A percentile compares a stretch with the other conserved stretches of the same genome.
phyloP scores from a whole-genome alignment of 2,329 filamentous ascomycete species.

The Botrytis fabae region DNA sequence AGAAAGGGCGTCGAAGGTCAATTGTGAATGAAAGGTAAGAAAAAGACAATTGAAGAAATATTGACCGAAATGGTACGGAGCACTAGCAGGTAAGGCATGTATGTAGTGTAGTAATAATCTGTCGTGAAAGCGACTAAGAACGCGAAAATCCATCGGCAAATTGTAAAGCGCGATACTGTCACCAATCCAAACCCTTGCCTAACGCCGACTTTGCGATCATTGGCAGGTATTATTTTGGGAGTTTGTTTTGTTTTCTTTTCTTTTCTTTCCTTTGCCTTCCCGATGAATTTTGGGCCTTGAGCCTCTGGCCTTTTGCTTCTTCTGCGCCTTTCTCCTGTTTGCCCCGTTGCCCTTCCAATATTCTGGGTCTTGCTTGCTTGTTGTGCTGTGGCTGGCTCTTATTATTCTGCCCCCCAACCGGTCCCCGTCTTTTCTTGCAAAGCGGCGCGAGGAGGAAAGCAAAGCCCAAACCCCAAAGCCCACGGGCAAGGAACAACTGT shows the following conservation, averaged over 20 bases:
- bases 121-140: constrained; percentile 3
- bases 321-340: no score
- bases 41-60: not conserved
- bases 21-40: constrained; percentile 11
- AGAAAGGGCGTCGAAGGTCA: not conserved
- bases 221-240: not conserved
- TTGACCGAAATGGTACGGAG: not conserved
- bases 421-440: constrained; percentile 7
- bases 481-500: not conserved
- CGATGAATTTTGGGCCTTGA: constrained; percentile 11
- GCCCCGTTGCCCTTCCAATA: not conserved
- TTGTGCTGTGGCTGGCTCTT: not conserved
- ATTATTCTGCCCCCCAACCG: not conserved
- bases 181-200: constrained; percentile 19
- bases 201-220: constrained; percentile 1
- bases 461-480: not conserved
- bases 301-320: not conserved
- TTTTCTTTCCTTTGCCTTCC: no score
- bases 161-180: constrained; percentile 14
- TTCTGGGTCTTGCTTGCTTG: not conserved
- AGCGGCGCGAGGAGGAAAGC: not conserved
- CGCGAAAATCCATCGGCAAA: constrained; percentile 18
- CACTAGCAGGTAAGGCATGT: not conserved
- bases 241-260: not conserved
- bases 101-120: not conserved